Evolutionary conservation across 1,284 basidiomycete species (phyloP), one percentile per base, ranked within the genome.

Genomic region (Apiotrichum siamense): DNA sequence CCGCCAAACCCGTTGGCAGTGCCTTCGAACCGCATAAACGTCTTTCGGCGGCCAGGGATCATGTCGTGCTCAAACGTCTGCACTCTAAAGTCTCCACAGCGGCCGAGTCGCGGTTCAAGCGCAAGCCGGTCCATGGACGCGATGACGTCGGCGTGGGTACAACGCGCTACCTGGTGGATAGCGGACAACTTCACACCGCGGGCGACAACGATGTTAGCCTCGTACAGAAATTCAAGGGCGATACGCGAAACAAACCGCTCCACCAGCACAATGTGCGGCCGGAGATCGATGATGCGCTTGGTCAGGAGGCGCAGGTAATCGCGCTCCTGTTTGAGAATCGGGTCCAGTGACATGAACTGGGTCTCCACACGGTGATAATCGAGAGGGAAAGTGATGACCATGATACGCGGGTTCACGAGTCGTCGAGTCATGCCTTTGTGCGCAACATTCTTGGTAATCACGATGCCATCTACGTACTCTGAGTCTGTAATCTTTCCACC

Each of bases 371-470:
- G 85, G 64, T 90, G 86, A 65, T 94, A 98, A 71, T 98, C 94
- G 56, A 98, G 79, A 1, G 93, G 91, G 64, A 98, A 97, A 2
- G 91, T 90, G 53, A 97, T 83, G 24, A 97, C 81, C 89, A 98
- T 94, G 65, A 98, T 83, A 13, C 93, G 84, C 3, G 96, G 92
- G 49, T 75, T 76, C 52, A 77, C 62, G 27, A 77, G 60, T 13
- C 70, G 59, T 7, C 76, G 64, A 2, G 76, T 66, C 78, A 81
- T 80, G 32, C 70, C 82, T 75, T 97, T 97, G 71, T 97, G 94
- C 5, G 93, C 89, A 7, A 97, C 86, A 62, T 98, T 97, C 78
- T 98, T 97, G 20, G 92, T 94, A 66, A 97, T 96, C 44, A 98
- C 92, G 11, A 88, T 90, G 3, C 96, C 96, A 58, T 94, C 88